Conservation (phyloP, 164 flowering plant genomes). For the Vitis rupestris region DNA sequence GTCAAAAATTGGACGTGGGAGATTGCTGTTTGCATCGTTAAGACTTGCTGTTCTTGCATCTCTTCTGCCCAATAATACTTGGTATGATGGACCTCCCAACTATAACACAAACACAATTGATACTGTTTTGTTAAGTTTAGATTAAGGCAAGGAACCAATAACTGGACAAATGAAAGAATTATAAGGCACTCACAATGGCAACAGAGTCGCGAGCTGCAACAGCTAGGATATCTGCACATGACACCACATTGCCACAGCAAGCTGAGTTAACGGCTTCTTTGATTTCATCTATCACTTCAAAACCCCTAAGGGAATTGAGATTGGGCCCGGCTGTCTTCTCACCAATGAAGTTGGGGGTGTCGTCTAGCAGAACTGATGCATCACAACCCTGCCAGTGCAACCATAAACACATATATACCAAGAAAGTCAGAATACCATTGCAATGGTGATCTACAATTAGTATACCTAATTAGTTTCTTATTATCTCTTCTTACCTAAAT, state of each 20-base stretch:
- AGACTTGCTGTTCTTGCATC: slow-evolving; percentile 32
- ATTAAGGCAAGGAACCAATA: too few relatives aligned
- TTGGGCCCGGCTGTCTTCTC: slow-evolving; percentile 47
- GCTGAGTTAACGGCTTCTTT: slow-evolving; percentile 34
- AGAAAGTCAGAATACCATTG: background rate
- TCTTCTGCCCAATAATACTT: slow-evolving; percentile 30
- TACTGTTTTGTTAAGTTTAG: background rate
- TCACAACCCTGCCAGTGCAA: slow-evolving; percentile 53
- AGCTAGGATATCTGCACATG: slow-evolving; percentile 55
- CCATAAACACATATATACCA: background rate
- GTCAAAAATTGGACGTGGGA: slow-evolving; percentile 30
- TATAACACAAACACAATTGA: background rate
- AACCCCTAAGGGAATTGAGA: slow-evolving; percentile 34
- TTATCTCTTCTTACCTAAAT: too few relatives aligned
- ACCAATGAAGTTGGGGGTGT: slow-evolving; percentile 25
- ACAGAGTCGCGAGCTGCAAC: slow-evolving; percentile 52
- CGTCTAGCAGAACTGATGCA: slow-evolving; percentile 51
- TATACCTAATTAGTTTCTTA: too few relatives aligned
- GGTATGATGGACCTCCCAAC: slow-evolving; percentile 38
- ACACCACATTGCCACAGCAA: slow-evolving; percentile 37
- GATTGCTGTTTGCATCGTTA: slow-evolving; percentile 21
- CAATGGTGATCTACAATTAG: slow-evolving; percentile 2
- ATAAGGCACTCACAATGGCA: slow-evolving; percentile 1
- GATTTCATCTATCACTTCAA: slow-evolving; percentile 41
- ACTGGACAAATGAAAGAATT: background rate